Conservation (phyloP, 768 basidiomycete genomes). For the Strobilomyces dryophilus region DNA sequence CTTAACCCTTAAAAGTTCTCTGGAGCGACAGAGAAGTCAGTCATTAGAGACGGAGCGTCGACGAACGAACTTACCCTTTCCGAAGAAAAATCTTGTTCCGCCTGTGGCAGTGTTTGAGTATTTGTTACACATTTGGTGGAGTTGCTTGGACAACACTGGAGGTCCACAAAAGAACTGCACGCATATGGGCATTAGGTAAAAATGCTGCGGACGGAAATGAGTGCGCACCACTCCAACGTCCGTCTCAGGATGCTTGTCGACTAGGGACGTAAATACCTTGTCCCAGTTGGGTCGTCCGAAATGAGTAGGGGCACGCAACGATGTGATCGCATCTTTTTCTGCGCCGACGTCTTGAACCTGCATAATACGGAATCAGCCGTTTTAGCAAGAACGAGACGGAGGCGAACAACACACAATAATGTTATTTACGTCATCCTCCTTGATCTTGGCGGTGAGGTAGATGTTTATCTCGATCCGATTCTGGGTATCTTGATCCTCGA, state of each 20-base stretch:
- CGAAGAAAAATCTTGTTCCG: slow-evolving; percentile 85
- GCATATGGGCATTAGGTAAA: background rate
- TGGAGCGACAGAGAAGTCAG: slow-evolving; percentile 3
- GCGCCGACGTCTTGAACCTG: slow-evolving; percentile 88
- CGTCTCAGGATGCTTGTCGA: slow-evolving; percentile 80
- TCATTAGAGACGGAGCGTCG: slow-evolving; percentile 1
- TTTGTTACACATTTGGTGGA: slow-evolving; percentile 82
- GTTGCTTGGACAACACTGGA: slow-evolving; percentile 56
- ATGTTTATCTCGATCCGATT: slow-evolving; percentile 91
- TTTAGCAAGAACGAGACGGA: background rate
- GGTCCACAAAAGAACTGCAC: slow-evolving; percentile 84
- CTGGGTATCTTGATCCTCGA: slow-evolving; percentile 87
- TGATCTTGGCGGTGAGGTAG: slow-evolving; percentile 86
- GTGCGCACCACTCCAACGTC: slow-evolving; percentile 76
- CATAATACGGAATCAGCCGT: background rate
- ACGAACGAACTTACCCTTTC: slow-evolving; percentile 59
- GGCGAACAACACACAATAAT: slow-evolving; percentile 59
- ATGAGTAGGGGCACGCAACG: slow-evolving; percentile 86
- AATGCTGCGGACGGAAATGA: background rate
- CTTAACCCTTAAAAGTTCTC: slow-evolving; percentile 18
- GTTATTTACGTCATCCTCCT: slow-evolving; percentile 91
- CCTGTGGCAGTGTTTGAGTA: slow-evolving; percentile 69
- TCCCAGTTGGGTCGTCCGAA: slow-evolving; percentile 90
- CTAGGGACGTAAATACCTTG: slow-evolving; percentile 65
- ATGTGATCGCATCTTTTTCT: slow-evolving; percentile 88